Conservation (phyloP, 1,139 yeast genomes). For the Nadsonia starkeyi-henricii region DNA sequence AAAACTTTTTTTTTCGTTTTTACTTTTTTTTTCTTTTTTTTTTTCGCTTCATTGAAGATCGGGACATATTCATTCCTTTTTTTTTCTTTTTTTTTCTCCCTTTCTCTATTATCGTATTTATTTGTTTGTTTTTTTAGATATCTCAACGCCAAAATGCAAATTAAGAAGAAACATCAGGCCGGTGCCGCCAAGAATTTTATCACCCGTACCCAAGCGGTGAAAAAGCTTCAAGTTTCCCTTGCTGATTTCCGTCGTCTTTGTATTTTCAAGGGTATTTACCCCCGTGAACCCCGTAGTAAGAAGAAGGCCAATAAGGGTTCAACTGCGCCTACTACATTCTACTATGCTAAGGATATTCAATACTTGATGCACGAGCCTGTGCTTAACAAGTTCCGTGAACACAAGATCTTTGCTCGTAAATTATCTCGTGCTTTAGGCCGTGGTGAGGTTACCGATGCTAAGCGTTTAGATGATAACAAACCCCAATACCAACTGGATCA, state of each 20-base stretch:
- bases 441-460: constrained; percentile 84
- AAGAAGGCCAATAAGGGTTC: constrained; percentile 97
- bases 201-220: constrained; percentile 91
- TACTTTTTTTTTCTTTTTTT: constrained; percentile 14
- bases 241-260: constrained; percentile 97
- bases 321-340: constrained; percentile 89
- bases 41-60: no score
- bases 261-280: constrained; percentile 82
- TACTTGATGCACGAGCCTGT: constrained; percentile 94
- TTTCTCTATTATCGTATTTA: background rate
- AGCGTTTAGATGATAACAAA: constrained; percentile 64
- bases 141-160: constrained; percentile 7
- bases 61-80: constrained; percentile 4
- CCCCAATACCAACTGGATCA: constrained; percentile 82
- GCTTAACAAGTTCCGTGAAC: constrained; percentile 82
- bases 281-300: constrained; percentile 92
- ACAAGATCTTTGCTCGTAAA: constrained; percentile 85
- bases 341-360: constrained; percentile 87
- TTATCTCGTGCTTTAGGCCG: constrained; percentile 82
- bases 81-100: background rate
- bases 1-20: background rate
- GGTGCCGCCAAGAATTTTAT: constrained; percentile 91
- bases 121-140: constrained; percentile 1
- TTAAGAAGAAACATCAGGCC: constrained; percentile 68
- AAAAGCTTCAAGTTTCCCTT: constrained; percentile 74